Base-by-base conservation (phyloP, 192 early-diverging fungal genomes). In the Coemansia interrupta region DNA sequence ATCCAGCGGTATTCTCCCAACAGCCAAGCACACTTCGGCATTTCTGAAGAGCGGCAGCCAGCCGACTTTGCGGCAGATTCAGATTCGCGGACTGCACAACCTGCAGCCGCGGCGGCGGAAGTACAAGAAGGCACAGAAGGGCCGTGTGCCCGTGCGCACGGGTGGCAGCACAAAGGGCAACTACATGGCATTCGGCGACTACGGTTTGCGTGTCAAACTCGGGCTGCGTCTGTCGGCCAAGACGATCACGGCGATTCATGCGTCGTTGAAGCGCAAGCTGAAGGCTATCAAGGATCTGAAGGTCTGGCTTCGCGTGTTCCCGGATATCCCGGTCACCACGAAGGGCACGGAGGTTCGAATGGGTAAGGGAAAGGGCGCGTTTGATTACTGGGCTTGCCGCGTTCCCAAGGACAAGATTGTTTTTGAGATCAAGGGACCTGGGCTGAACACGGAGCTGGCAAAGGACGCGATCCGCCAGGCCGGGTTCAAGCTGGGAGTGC, bases 331-430 rank as follows among this genome's bases (percentile, higher is more conserved):
- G 8, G 92, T 95, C 15, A 90, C 92, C 0, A 86, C 85, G 32
- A 96, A 96, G 65, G 91, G 91, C 26, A 89, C 86, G 26, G 96
- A 95, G 73, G 83, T 86, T 39, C 86, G 96, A 80, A 98, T 98
- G 96, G 96, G 96, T 60, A 94, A 94, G 78, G 96, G 96, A 61
- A 98, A 98, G 68, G 95, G 95, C 62, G 81, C 87, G 32, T 85
- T 96, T 47, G 94, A 96, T 43, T 95, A 90, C 80, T 96, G 86
- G 85, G 92, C 91, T 1, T 92, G 90, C 54, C 89, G 92, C 56
- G 92, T 96, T 5, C 85, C 90, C 29, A 84, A 87, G 70, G 92
- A 92, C 57, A 85, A 90, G 46, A 90, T 98, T 57, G 76, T 98
- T 39, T 87, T 98, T 67, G 95, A 98, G 72, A 82, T 98, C 40